A percentile compares a stretch with the other conserved stretches of the same genome.
Evolutionary conservation across 495 filamentous ascomycete genomes (phyloP).

Genomic region (Xylaria curta): DNA sequence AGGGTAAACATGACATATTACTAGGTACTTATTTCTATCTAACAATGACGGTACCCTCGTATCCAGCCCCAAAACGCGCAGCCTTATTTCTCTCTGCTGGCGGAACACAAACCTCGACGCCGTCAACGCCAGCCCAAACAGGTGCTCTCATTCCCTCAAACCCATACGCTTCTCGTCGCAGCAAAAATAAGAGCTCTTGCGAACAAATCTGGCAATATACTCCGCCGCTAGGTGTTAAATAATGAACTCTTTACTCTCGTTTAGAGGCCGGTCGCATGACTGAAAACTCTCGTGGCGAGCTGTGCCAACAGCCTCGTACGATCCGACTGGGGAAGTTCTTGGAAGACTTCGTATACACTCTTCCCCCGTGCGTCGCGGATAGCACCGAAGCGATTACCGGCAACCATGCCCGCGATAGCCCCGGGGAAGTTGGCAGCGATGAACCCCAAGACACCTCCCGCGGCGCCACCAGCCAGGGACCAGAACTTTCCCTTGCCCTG

Average conservation of each 20-base stretch:
- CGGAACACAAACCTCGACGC: not conserved
- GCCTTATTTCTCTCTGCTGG: not conserved
- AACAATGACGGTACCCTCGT: not conserved
- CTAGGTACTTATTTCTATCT: slow-evolving; percentile 16
- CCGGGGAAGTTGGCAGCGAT: slow-evolving; percentile 93
- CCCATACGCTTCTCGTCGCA: not conserved
- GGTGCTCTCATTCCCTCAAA: not conserved
- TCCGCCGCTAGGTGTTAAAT: not conserved
- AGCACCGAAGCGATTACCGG: slow-evolving; percentile 87
- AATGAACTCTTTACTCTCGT: not conserved
- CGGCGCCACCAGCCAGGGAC: slow-evolving; percentile 82
- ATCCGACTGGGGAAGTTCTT: slow-evolving; percentile 80
- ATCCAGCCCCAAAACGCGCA: slow-evolving; percentile 1
- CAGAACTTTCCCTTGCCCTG: slow-evolving; percentile 76
- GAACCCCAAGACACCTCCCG: slow-evolving; percentile 90
- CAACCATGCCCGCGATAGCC: slow-evolving; percentile 86
- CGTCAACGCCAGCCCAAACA: not conserved
- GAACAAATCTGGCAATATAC: not conserved
- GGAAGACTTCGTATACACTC: slow-evolving; percentile 92
- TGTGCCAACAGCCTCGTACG: slow-evolving; percentile 78
- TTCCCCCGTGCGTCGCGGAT: slow-evolving; percentile 90
- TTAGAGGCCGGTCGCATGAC: slow-evolving; percentile 56
- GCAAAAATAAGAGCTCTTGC: not conserved
- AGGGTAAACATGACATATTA: not conserved
- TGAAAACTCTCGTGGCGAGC: slow-evolving; percentile 75